Conservation (phyloP, 169 alveolate species). For the Theileria orientalis region DNA sequence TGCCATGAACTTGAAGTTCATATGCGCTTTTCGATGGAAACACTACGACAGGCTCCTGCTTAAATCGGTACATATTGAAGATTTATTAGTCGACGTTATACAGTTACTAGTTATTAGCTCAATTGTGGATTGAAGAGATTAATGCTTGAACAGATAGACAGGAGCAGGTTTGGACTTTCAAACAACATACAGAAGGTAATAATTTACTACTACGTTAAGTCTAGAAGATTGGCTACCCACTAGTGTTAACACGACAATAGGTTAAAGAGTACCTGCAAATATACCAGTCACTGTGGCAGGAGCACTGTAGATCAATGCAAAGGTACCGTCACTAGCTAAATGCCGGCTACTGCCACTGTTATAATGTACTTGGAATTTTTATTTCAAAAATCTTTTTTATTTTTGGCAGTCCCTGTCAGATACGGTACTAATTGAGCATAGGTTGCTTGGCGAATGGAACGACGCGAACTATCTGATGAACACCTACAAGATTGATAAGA, state of each 20-base stretch:
- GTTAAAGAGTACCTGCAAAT: constrained; percentile 40
- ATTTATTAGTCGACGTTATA: background rate
- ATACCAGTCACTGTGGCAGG: constrained; percentile 56
- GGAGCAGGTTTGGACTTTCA: background rate
- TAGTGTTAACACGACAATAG: too few relatives aligned
- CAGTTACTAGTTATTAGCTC: background rate
- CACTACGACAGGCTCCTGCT: constrained; percentile 27
- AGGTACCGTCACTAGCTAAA: too few relatives aligned
- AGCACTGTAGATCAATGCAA: constrained; percentile 48
- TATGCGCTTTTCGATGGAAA: constrained; percentile 10
- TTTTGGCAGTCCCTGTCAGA: too few relatives aligned
- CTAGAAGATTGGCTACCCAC: too few relatives aligned
- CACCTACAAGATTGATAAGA: too few relatives aligned
- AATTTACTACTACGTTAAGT: background rate
- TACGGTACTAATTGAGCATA: too few relatives aligned
- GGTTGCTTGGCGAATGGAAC: too few relatives aligned
- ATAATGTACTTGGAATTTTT: too few relatives aligned
- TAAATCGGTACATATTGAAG: constrained; percentile 25
- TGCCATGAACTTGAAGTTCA: background rate
- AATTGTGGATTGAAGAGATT: background rate
- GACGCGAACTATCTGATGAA: too few relatives aligned
- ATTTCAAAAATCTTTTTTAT: background rate
- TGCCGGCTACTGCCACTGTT: too few relatives aligned
- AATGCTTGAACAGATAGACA: constrained; percentile 9
- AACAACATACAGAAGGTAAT: constrained; percentile 12